A percentile compares a stretch with the other conserved stretches of the same genome.
These are phyloP conservation scores for Fusarium anthophilum DNA, from an alignment of 2,329 filamentous ascomycete species.

Conservation along the genomic window DNA sequence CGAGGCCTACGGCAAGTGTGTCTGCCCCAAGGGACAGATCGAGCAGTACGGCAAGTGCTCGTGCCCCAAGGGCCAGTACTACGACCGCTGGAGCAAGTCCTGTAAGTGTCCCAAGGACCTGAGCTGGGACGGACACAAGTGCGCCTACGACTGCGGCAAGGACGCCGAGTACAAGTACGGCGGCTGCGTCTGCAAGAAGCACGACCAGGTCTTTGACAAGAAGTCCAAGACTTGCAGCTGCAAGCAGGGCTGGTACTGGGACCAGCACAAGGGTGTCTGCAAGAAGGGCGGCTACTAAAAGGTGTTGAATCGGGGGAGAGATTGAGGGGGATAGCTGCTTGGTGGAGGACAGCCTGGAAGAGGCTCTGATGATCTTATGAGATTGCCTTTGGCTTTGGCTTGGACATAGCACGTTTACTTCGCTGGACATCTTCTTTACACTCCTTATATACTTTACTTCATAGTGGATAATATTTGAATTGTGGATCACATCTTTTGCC, in stretches of 20 bases:
- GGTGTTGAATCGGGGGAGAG: not conserved
- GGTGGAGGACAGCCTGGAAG: not conserved
- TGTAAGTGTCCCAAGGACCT: slow-evolving; percentile 34
- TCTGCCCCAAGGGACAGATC: slow-evolving; percentile 17
- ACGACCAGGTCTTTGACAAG: slow-evolving; percentile 26
- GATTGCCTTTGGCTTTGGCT: not conserved
- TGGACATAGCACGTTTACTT: slow-evolving; percentile 13
- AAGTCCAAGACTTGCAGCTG: slow-evolving; percentile 26
- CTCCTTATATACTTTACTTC: slow-evolving; percentile 32
- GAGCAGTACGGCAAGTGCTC: slow-evolving; percentile 20
- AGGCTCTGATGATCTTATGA: slow-evolving; percentile 1
- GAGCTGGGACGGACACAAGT: slow-evolving; percentile 29
- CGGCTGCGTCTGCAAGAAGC: slow-evolving; percentile 35
- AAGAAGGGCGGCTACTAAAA: slow-evolving; percentile 30
- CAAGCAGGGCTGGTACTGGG: slow-evolving; percentile 20
- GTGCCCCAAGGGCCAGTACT: slow-evolving; percentile 32
- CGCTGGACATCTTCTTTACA: slow-evolving; percentile 22
- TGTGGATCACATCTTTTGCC: not conserved
- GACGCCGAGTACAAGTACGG: slow-evolving; percentile 32
- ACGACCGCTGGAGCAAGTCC: slow-evolving; percentile 25
- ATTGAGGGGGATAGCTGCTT: not conserved
- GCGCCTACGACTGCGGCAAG: slow-evolving; percentile 28
- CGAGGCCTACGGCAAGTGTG: slow-evolving; percentile 14
- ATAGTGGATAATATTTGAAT: slow-evolving; percentile 34
- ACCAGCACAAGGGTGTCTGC: slow-evolving; percentile 21